A percentile compares a stretch with the other conserved stretches of the same genome.
phyloP scores from a whole-genome alignment of 1,284 basidiomycete genomes.

The Cutaneotrichosporon sp. region DNA sequence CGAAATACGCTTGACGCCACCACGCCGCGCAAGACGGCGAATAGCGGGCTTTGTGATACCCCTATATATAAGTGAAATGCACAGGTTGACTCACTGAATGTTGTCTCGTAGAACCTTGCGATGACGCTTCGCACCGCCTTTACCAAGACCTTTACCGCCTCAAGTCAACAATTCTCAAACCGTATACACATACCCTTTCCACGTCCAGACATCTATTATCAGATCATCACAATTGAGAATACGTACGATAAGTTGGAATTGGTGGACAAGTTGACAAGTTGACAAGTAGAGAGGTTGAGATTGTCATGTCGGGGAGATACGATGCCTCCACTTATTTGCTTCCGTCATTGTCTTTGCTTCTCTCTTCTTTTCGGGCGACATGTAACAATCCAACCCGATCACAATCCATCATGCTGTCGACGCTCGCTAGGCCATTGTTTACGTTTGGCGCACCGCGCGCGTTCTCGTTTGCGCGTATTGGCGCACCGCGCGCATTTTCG shows the following conservation, averaged over 20 bases:
- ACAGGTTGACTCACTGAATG: constrained; percentile 62
- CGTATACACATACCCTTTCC: constrained; percentile 60
- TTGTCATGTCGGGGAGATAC: too few species aligned
- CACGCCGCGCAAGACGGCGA: constrained; percentile 89
- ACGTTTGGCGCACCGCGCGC: constrained; percentile 11
- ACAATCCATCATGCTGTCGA: constrained; percentile 11
- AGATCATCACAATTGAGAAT: neutral
- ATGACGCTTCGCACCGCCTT: constrained; percentile 86
- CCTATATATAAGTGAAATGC: constrained; percentile 17
- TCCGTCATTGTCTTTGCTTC: neutral
- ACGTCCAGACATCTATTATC: constrained; percentile 66
- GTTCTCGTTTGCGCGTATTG: too few species aligned
- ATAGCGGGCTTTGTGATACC: constrained; percentile 87
- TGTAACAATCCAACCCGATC: neutral
- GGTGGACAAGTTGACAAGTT: neutral
- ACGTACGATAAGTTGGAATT: neutral
- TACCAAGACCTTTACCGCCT: constrained; percentile 71
- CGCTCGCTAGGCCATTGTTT: neutral
- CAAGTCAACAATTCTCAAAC: neutral
- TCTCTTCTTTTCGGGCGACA: neutral
- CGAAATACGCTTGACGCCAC: constrained; percentile 92
- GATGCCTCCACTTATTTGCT: constrained; percentile 1
- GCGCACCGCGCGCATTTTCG: constrained; percentile 20
- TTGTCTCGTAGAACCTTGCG: constrained; percentile 78
- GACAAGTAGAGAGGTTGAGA: neutral